Evolutionary conservation across 2,329 filamentous ascomycete genomes (phyloP).

Genomic region (Huntiella savannae): DNA sequence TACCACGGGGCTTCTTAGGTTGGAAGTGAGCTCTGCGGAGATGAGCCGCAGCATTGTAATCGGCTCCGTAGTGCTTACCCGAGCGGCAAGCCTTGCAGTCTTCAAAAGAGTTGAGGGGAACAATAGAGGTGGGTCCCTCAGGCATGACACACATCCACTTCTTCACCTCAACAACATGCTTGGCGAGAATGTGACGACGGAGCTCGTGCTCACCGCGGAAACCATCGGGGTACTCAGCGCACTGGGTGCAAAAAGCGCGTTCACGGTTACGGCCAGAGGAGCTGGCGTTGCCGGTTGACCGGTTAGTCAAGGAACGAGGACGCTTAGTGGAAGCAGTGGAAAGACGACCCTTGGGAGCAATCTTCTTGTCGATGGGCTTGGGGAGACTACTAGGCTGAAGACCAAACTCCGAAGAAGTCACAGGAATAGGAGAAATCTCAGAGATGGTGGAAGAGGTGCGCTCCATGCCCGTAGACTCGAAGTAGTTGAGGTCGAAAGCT

Average conservation of each 20-base stretch:
- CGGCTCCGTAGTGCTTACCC: conserved; percentile 66
- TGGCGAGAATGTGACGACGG: conserved; percentile 42
- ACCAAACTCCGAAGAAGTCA: conserved; percentile 19
- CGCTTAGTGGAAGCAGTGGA: background rate
- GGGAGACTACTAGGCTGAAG: conserved; percentile 23
- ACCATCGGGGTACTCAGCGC: conserved; percentile 53
- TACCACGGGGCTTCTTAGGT: conserved; percentile 30
- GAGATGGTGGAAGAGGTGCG: conserved; percentile 3
- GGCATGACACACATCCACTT: conserved; percentile 43
- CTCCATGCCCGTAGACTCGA: background rate
- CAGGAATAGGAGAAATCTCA: background rate
- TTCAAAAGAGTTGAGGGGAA: conserved; percentile 32
- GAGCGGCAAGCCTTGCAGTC: conserved; percentile 70
- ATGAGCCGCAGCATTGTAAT: conserved; percentile 91
- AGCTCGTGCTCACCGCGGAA: conserved; percentile 79
- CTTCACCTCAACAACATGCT: conserved; percentile 40
- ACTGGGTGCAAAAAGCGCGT: conserved; percentile 45
- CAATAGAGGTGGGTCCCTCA: background rate
- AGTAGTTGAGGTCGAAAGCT: background rate
- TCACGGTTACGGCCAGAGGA: conserved; percentile 5
- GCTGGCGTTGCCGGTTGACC: background rate
- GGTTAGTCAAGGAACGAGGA: background rate
- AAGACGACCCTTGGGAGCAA: background rate
- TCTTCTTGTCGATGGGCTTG: conserved; percentile 19
- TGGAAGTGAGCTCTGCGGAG: conserved; percentile 78